Base-by-base conservation (phyloP, 352 stramenopile genomes). In the Globisporangium spinosum region DNA sequence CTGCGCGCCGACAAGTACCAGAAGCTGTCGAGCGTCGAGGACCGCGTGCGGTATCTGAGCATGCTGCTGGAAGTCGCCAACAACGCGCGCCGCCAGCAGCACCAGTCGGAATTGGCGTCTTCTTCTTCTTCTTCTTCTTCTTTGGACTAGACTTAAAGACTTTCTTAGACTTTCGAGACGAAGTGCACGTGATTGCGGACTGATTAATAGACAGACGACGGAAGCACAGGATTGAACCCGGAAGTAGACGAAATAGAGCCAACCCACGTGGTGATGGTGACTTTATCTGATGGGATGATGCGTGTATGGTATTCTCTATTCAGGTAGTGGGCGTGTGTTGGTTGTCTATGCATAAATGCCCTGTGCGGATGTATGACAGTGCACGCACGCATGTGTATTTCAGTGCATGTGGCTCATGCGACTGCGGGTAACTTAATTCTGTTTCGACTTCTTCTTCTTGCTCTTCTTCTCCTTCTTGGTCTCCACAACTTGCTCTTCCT, bases 41-140 rank as follows among this genome's bases (percentile, higher is more conserved):
- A 86, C 40, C 79, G 85, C 25, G 72, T 78, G 35, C 73, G 83
- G 65, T 77, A 90, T 64, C 63, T 93, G 59, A 89, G 79, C 40
- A 88, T 88, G 75, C 59, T 89, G 49, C 76, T 93, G 64, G 85
- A 93, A 67, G 80, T 93, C 20, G 85, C 82, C 22, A 86, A 72
- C 51, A 79, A 77, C 34, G 71, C 67, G 7, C 67, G 62, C 2
- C 60, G 54, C 6, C 47, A 67, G 22, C 60, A 47, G 40, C 65
- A 62, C 56, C 15, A 40, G 15, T 22, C 20, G 23, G 25, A 32
- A 23, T 9, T 27, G 57, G 23, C 40, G 17, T 27, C 17, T 9
- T n/a, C 6, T 7, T 34, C 35, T 13, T 43, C 27, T 29, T n/a
- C 13, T 29, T n/a, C 13, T 3, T 20, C 54, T 32, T 32, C 29